Conservation (phyloP, 2,329 filamentous ascomycete genomes). For the Lachnellula occidentalis region DNA sequence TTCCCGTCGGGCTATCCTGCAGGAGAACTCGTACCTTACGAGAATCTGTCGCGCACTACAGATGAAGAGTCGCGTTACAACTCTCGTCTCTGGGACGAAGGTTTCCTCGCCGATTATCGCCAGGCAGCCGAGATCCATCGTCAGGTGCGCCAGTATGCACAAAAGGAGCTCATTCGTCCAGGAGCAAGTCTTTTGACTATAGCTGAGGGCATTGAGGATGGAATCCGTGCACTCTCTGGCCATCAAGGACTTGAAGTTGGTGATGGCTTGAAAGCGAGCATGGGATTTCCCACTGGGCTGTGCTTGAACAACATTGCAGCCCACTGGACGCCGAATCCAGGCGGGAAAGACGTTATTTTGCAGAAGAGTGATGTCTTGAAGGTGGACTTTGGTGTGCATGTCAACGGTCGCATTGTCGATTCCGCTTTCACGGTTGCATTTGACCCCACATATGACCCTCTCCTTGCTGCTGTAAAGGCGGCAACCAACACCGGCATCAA, state of each 20-base stretch:
- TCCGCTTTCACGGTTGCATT: slow-evolving; percentile 66
- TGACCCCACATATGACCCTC: slow-evolving; percentile 62
- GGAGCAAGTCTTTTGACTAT: slow-evolving; percentile 77
- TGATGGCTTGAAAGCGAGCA: slow-evolving; percentile 70
- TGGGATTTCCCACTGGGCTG: slow-evolving; percentile 82
- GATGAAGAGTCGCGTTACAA: slow-evolving; percentile 79
- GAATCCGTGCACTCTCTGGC: slow-evolving; percentile 70
- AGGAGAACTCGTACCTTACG: slow-evolving; percentile 77
- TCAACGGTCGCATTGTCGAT: slow-evolving; percentile 67
- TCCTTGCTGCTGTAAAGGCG: slow-evolving; percentile 61
- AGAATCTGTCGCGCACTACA: slow-evolving; percentile 75
- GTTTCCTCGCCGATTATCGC: slow-evolving; percentile 76
- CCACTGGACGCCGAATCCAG: slow-evolving; percentile 82
- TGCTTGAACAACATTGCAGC: slow-evolving; percentile 82
- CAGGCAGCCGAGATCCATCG: slow-evolving; percentile 85
- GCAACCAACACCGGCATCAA: slow-evolving; percentile 70
- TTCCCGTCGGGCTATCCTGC: slow-evolving; percentile 68
- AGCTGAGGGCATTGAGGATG: slow-evolving; percentile 80
- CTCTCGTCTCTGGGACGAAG: slow-evolving; percentile 66
- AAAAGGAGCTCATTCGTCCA: slow-evolving; percentile 68
- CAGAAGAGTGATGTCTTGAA: slow-evolving; percentile 66
- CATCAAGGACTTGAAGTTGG: slow-evolving; percentile 73
- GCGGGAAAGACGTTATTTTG: slow-evolving; percentile 65
- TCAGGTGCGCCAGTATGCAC: slow-evolving; percentile 78
- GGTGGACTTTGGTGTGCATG: slow-evolving; percentile 66